Percentiles rank a stretch among this genome's conserved stretches.
Conservation (phyloP, 306 rosid genomes). For the Clitoria ternatea region DNA sequence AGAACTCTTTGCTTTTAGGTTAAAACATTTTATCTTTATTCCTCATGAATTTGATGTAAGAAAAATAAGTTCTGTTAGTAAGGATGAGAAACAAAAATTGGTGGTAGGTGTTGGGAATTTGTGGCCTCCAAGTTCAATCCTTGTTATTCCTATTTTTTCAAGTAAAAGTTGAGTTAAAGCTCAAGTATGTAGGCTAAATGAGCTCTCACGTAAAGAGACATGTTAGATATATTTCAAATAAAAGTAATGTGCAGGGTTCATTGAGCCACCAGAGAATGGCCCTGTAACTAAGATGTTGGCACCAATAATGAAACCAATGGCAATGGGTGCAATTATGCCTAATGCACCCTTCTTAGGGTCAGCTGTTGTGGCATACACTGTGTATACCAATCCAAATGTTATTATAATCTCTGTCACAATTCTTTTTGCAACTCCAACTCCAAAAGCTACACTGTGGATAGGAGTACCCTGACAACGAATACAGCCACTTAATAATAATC, state of each 20-base stretch:
- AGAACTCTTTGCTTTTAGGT: too few relatives aligned
- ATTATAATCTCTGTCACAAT: conserved; percentile 67
- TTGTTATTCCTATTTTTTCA: too few relatives aligned
- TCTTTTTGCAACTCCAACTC: conserved; percentile 70
- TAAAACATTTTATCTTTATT: too few relatives aligned
- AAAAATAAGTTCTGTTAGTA: too few relatives aligned
- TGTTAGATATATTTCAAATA: too few relatives aligned
- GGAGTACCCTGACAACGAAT: conserved; percentile 47
- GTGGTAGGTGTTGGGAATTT: too few relatives aligned
- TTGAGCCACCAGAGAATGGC: conserved; percentile 86
- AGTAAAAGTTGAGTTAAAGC: too few relatives aligned
- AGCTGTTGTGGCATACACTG: conserved; percentile 86
- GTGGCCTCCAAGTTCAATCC: too few relatives aligned
- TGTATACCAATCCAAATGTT: conserved; percentile 84
- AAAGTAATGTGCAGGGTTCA: conserved; percentile 90
- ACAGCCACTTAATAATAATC: background rate
- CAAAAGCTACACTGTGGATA: conserved; percentile 55
- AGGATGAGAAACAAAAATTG: too few relatives aligned
- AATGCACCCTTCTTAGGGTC: conserved; percentile 84
- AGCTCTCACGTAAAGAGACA: too few relatives aligned
- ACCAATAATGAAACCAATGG: conserved; percentile 87
- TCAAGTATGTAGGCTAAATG: too few relatives aligned
- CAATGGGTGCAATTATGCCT: conserved; percentile 85
- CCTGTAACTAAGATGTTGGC: conserved; percentile 89
- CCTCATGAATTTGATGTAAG: too few relatives aligned